Evolutionary conservation across 495 filamentous ascomycete genomes (phyloP), one percentile per base, ranked within the genome.

Genomic region (Hypoxylon lienhwacheense): DNA sequence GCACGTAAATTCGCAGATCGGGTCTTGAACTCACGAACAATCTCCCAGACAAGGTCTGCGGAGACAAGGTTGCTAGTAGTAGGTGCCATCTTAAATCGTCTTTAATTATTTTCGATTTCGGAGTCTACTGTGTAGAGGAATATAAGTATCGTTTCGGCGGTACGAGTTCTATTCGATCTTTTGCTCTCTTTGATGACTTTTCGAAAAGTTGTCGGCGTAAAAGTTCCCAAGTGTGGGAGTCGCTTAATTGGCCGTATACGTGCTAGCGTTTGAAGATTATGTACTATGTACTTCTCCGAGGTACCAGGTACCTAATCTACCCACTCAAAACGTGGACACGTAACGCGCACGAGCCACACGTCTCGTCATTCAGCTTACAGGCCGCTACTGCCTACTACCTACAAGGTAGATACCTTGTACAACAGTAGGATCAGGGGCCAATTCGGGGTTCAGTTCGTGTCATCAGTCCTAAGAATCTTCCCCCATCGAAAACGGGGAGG

Each of bases 11-110:
- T 43, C 43, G 33, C 5, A 34, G 44, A 20, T 14, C 8, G 39
- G 20, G 24, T 16, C 53, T 12, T 52, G 37, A 44, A 86, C 88
- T 67, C 80, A 96, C 91, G 88, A 78, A 82, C 81, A 72, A 91
- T 74, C 79, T 90, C 85, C 90, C 90, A 97, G 79, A 96, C 77
- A 58, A 96, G 81, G 70, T 97, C 91, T 64, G 84, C 75, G 67
- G 89, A 93, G 68, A 95, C 78, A 77, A 87, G 51, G 24, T 25
- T 48, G 45, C 55, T 73, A 44, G 73, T 61, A 50, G 70, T 59
- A 53, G 70, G 61, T 25, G 70, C 65, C 79, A 81, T 81, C 61
- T 65, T 74, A 67, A 55, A 56, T 47, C 40, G n/a, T n/a, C n/a
- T n/a, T n/a, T n/a, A n/a, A n/a, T n/a, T n/a, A n/a, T n/a, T n/a